phyloP scores from a whole-genome alignment of 2,329 filamentous ascomycete species.

The Hypoxylon sp. region DNA sequence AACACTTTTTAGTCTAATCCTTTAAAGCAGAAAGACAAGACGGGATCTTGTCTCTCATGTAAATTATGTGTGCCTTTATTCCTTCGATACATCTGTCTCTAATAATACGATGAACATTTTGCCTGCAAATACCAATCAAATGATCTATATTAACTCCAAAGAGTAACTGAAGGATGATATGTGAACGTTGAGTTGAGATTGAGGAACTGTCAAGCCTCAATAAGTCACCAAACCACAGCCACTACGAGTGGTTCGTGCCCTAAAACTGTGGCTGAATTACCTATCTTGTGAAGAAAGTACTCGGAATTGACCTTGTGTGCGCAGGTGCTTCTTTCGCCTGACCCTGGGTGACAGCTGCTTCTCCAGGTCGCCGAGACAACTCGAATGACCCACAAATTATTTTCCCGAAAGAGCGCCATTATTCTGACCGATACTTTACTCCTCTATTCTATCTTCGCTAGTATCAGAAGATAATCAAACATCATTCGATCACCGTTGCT shows the following conservation, averaged over 20 bases:
- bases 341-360: conserved; percentile 24
- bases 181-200: neutral
- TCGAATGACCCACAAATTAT: conserved; percentile 29
- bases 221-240: neutral
- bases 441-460: conserved; percentile 26
- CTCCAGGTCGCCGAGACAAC: conserved; percentile 38
- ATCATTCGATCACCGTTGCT: conserved; percentile 38
- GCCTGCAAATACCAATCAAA: too few species aligned
- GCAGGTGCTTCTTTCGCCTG: conserved; percentile 8
- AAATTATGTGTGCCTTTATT: too few species aligned
- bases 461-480: conserved; percentile 32
- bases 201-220: neutral
- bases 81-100: too few species aligned
- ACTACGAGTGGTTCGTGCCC: neutral
- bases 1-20: too few species aligned
- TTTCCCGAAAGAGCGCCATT: conserved; percentile 35
- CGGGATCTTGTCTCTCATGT: too few species aligned
- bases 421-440: conserved; percentile 43
- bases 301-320: conserved; percentile 14
- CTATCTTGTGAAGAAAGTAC: neutral
- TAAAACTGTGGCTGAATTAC: conserved; percentile 1
- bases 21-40: too few species aligned
- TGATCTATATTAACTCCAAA: too few species aligned
- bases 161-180: too few species aligned
- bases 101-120: too few species aligned